Evolutionary conservation across 345 rosid genomes (phyloP).

Genomic region (Populus alba): DNA sequence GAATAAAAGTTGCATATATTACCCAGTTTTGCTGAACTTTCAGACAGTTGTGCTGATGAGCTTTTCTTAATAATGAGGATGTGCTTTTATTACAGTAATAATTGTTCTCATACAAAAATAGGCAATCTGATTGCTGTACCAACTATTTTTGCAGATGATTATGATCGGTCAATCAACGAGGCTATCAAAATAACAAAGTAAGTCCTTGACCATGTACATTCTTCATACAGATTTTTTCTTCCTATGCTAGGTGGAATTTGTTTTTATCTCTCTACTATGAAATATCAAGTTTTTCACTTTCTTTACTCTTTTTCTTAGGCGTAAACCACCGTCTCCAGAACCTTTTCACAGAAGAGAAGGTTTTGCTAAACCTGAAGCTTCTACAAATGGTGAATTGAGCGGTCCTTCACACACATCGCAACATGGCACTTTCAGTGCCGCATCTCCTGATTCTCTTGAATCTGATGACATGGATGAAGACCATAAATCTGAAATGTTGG

Average conservation of each 20-base stretch:
- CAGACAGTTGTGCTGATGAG: slow-evolving; percentile 1
- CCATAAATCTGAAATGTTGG: slow-evolving; percentile 47
- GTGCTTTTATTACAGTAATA: not conserved
- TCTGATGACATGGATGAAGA: slow-evolving; percentile 68
- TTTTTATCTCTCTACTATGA: not conserved
- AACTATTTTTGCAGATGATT: slow-evolving; percentile 78
- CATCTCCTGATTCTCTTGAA: slow-evolving; percentile 59
- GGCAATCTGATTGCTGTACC: slow-evolving; percentile 11
- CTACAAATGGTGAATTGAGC: slow-evolving; percentile 62
- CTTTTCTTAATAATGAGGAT: not conserved
- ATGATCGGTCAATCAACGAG: slow-evolving; percentile 94
- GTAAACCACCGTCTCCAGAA: slow-evolving; percentile 85
- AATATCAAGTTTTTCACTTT: not conserved
- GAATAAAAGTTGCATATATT: not conserved
- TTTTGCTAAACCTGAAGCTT: slow-evolving; percentile 57
- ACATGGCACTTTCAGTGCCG: slow-evolving; percentile 43
- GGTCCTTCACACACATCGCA: slow-evolving; percentile 48
- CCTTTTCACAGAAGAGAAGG: slow-evolving; percentile 61
- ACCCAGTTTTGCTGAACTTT: not conserved
- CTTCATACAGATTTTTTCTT: not conserved
- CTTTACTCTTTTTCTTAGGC: slow-evolving; percentile 33
- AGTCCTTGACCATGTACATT: slow-evolving; percentile 11
- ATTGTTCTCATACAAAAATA: not conserved
- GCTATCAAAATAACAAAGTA: slow-evolving; percentile 97
- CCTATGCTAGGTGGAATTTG: slow-evolving; percentile 1